A percentile compares a stretch with the other conserved stretches of the same genome.
Evolutionary conservation across 1,284 basidiomycete species (phyloP).

Genomic region (Malassezia arunalokei): DNA sequence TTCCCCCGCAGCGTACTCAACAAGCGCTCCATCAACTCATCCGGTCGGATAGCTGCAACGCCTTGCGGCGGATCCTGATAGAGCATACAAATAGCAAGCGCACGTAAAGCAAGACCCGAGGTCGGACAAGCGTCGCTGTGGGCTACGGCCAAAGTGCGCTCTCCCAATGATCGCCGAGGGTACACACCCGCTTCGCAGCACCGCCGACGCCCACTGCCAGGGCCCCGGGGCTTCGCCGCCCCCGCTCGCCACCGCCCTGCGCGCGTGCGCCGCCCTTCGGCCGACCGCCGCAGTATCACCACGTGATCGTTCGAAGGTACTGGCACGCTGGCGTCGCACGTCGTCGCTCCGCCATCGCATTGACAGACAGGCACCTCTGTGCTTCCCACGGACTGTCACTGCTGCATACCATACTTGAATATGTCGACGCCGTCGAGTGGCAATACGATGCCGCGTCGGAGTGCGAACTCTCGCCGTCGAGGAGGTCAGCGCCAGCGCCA

Average conservation of each 20-base stretch:
- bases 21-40: background rate
- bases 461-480: constrained; percentile 11
- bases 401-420: background rate
- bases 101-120: too few species aligned
- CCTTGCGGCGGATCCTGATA: background rate
- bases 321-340: constrained; percentile 1
- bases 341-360: constrained; percentile 6
- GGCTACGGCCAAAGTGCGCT: too few species aligned
- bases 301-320: background rate
- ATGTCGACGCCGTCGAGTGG: constrained; percentile 17
- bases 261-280: background rate
- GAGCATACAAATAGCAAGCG: too few species aligned
- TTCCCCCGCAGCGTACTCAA: too few species aligned
- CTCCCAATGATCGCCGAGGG: too few species aligned
- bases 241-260: background rate
- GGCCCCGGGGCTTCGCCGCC: background rate
- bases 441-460: constrained; percentile 6
- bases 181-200: background rate
- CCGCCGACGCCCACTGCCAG: background rate
- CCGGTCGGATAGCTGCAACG: background rate
- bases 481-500: constrained; percentile 3
- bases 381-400: background rate
- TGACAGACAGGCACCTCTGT: constrained; percentile 1
- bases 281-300: constrained; percentile 7
- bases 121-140: too few species aligned